phyloP scores from a whole-genome alignment of 2,329 filamentous ascomycete species.

The Penicillium sp. region DNA sequence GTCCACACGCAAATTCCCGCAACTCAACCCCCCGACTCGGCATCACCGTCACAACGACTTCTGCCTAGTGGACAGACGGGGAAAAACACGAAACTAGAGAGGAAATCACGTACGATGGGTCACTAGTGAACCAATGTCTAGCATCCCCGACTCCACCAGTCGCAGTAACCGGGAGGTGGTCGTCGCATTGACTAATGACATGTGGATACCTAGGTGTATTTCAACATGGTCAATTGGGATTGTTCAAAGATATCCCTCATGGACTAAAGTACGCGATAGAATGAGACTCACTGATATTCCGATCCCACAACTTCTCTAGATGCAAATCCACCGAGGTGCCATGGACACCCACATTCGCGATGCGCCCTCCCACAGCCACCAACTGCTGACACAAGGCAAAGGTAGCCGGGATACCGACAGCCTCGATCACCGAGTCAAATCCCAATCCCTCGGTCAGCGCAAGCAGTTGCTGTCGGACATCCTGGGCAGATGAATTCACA shows the following conservation, averaged over 20 bases:
- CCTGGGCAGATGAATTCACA: conserved; percentile 44
- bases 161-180: conserved; percentile 22
- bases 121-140: conserved; percentile 24
- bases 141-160: conserved; percentile 20
- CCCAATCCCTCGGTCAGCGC: conserved; percentile 56
- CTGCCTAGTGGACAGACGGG: no score
- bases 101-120: conserved; percentile 26
- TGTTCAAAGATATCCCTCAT: not conserved
- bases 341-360: conserved; percentile 64
- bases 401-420: conserved; percentile 58
- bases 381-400: conserved; percentile 60
- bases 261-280: not conserved
- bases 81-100: no score
- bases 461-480: conserved; percentile 47
- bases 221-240: conserved; percentile 31
- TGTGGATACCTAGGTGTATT: conserved; percentile 44
- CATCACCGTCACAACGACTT: no score
- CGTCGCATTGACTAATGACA: conserved; percentile 30
- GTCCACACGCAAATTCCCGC: not conserved
- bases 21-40: not conserved
- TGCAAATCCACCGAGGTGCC: conserved; percentile 57
- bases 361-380: conserved; percentile 56
- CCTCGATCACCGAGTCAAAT: conserved; percentile 62
- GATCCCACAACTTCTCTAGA: conserved; percentile 59
- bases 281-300: conserved; percentile 55